A percentile compares a stretch with the other conserved stretches of the same genome.
phyloP scores from a whole-genome alignment of 305 asterid genomes.

The Fraxinus nigra region DNA sequence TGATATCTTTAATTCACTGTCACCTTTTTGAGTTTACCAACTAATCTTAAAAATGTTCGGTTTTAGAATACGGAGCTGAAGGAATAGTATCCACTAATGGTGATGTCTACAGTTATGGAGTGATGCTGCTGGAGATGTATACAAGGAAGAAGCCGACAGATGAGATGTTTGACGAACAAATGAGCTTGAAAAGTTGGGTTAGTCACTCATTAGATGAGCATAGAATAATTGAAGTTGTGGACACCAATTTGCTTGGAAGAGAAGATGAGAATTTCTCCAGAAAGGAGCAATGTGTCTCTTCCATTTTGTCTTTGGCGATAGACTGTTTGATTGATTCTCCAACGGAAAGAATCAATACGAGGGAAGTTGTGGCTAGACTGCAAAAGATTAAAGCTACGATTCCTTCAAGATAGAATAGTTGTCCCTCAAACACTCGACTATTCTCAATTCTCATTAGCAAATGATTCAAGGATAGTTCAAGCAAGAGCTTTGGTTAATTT shows the following conservation, averaged over 20 bases:
- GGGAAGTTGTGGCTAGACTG: slow-evolving; percentile 3
- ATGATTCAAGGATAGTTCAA: not conserved
- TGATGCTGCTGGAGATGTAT: not conserved
- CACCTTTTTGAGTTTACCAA: not conserved
- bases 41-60: not conserved
- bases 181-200: not conserved
- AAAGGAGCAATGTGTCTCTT: slow-evolving; percentile 9
- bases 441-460: not conserved
- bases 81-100: not conserved
- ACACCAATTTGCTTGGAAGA: slow-evolving; percentile 7
- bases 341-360: slow-evolving; percentile 5
- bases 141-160: not conserved
- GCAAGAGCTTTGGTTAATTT: not conserved
- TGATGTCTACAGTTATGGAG: slow-evolving; percentile 5
- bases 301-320: slow-evolving; percentile 14
- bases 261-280: slow-evolving; percentile 4
- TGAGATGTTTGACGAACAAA: not conserved
- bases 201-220: not conserved
- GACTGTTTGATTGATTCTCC: slow-evolving; percentile 8
- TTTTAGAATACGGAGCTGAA: slow-evolving; percentile 14
- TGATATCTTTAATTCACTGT: not conserved
- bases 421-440: not conserved
- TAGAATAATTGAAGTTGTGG: slow-evolving; percentile 7
- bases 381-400: not conserved
- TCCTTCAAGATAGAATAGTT: not conserved